Percentiles rank a stretch among this genome's conserved stretches.
phyloP scores from a whole-genome alignment of 1,284 basidiomycete species.

The Prillingera fragicola region DNA sequence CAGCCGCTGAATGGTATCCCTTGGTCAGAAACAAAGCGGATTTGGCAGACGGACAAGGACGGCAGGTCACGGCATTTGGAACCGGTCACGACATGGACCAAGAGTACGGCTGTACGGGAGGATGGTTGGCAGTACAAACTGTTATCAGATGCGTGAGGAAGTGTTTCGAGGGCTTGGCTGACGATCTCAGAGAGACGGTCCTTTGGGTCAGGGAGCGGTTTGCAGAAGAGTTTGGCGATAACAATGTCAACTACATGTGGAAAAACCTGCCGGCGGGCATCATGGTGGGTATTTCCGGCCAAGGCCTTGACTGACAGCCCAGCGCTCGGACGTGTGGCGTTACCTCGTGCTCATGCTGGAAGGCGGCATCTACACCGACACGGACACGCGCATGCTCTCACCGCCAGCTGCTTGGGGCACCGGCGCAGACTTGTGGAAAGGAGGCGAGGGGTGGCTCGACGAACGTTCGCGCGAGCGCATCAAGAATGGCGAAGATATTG shows the following conservation, averaged over 20 bases:
- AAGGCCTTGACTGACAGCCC: background rate
- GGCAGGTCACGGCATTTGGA: slow-evolving; percentile 3
- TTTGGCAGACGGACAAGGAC: slow-evolving; percentile 48
- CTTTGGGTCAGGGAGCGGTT: slow-evolving; percentile 25
- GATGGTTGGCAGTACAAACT: slow-evolving; percentile 43
- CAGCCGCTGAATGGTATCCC: background rate
- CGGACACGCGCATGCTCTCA: slow-evolving; percentile 43
- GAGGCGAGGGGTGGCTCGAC: slow-evolving; percentile 39
- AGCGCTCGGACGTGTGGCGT: slow-evolving; percentile 41
- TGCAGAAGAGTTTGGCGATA: slow-evolving; percentile 3
- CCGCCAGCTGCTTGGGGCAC: slow-evolving; percentile 38
- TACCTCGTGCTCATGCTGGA: slow-evolving; percentile 44
- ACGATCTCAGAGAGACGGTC: slow-evolving; percentile 25
- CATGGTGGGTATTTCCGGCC: slow-evolving; percentile 27
- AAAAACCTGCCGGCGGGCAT: slow-evolving; percentile 41
- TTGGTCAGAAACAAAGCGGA: slow-evolving; percentile 13
- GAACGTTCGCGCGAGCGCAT: slow-evolving; percentile 16
- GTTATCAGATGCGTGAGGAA: slow-evolving; percentile 15
- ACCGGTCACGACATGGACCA: slow-evolving; percentile 34
- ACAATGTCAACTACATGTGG: slow-evolving; percentile 35
- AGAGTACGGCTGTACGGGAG: slow-evolving; percentile 17
- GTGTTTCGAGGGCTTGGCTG: background rate
- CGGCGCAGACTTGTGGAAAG: slow-evolving; percentile 26
- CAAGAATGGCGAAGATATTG: slow-evolving; percentile 20
- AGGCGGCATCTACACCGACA: slow-evolving; percentile 48